Percentiles rank a stretch among this genome's conserved stretches.
These are phyloP conservation scores for Jimgerdemannia flammicorona DNA, from an alignment of 192 early-diverging fungal species.

Conservation along the genomic window DNA sequence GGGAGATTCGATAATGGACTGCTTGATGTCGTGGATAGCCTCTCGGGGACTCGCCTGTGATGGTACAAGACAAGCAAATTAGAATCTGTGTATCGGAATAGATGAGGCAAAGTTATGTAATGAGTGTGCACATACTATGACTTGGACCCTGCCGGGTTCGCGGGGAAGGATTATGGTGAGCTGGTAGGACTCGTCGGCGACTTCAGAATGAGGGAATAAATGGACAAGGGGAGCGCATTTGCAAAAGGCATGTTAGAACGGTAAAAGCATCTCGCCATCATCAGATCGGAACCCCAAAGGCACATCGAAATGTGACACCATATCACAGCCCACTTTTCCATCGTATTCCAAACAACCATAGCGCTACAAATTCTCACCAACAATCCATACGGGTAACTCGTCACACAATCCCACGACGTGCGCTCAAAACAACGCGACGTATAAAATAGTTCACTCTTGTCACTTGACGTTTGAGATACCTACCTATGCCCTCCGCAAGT, in stretches of 20 bases:
- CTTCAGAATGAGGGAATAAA: conserved; percentile 4
- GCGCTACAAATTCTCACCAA: too few species aligned
- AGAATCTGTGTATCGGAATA: conserved; percentile 1
- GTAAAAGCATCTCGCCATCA: too few species aligned
- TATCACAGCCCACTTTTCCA: too few species aligned
- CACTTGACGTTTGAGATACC: not conserved
- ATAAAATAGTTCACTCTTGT: not conserved
- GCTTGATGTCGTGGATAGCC: conserved; percentile 83
- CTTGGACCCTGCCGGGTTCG: conserved; percentile 36
- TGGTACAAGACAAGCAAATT: not conserved
- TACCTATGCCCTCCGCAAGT: not conserved
- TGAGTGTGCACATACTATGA: conserved; percentile 33
- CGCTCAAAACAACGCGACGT: not conserved
- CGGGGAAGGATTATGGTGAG: conserved; percentile 49
- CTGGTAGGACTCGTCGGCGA: conserved; percentile 48
- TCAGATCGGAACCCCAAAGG: too few species aligned
- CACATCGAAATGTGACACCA: too few species aligned
- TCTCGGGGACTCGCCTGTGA: conserved; percentile 64
- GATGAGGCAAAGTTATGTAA: not conserved
- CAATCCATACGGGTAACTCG: too few species aligned
- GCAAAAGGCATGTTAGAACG: not conserved
- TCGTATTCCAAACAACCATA: too few species aligned
- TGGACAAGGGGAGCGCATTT: not conserved
- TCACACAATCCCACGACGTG: not conserved
- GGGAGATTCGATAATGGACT: conserved; percentile 81